A percentile compares a stretch with the other conserved stretches of the same genome.
Evolutionary conservation across 2,329 filamentous ascomycete genomes (phyloP).

Genomic region (Didymellaceae sp.): DNA sequence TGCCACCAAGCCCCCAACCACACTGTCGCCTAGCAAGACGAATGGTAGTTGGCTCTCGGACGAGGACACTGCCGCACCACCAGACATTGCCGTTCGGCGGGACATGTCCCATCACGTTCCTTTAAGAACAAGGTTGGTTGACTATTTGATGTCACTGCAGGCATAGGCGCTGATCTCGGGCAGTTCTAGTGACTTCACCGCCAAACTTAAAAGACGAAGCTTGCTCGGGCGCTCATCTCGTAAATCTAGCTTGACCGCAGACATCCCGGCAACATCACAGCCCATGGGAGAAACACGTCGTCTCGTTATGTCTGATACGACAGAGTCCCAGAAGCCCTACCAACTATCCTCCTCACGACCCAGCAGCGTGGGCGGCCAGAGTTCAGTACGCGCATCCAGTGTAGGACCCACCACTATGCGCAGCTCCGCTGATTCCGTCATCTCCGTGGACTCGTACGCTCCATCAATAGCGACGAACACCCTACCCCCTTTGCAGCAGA

Average conservation of each 20-base stretch:
- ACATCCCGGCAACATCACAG: conserved; percentile 12
- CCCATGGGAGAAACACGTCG: conserved; percentile 11
- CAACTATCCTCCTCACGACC: conserved; percentile 25
- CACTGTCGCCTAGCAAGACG: conserved; percentile 19
- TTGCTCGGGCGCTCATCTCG: conserved; percentile 9
- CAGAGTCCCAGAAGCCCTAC: conserved; percentile 22
- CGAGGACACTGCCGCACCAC: conserved; percentile 41
- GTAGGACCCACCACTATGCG: conserved; percentile 31
- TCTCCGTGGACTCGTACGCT: conserved; percentile 43
- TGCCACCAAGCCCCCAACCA: conserved; percentile 28
- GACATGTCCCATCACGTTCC: conserved; percentile 44
- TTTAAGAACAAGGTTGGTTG: conserved; percentile 43
- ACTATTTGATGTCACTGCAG: not conserved
- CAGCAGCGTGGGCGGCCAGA: conserved; percentile 14
- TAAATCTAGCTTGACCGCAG: conserved; percentile 20
- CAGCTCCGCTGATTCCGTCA: conserved; percentile 47
- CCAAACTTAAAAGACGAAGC: conserved; percentile 27
- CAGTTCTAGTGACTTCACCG: conserved; percentile 35
- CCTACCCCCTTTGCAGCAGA: conserved; percentile 54
- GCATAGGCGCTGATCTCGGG: conserved; percentile 18
- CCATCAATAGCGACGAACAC: conserved; percentile 44
- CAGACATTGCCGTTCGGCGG: conserved; percentile 42
- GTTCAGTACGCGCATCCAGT: conserved; percentile 22
- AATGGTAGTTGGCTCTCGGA: conserved; percentile 34
- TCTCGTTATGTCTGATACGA: conserved; percentile 23